Evolutionary conservation across 371 early-diverging fungal species (phyloP), one percentile per base, ranked within the genome.

Genomic region (Mucor irregularis): DNA sequence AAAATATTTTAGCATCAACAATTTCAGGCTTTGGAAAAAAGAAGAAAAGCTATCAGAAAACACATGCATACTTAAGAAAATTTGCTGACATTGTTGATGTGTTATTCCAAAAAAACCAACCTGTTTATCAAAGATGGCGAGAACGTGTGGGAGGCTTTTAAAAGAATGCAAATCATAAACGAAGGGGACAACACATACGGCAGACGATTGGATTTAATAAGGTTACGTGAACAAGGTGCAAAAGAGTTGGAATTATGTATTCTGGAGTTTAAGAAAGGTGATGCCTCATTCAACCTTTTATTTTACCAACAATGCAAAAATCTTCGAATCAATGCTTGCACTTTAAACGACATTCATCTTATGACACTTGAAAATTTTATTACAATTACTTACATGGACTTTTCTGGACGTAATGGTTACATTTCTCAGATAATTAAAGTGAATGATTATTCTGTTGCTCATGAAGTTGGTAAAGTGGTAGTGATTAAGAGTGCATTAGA

Each of bases 111-210:
- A 28, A 46, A 56, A 17, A 56, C 56, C 21, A 37, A 29, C 19
- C 38, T 56, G 46, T 30, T 39, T 47, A 47, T 47, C 48, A 56
- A 56, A 47, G 56, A 56, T 11, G 48, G 56, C 3, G 56, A 56
- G 37, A 38, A 47, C 16, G 39, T 56, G 10, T 56, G 48, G 28
- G 47, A 38, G 30, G 47, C 56, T 11, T 29, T 48, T 28, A 56
- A 34, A 21, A 37, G 48, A 39, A 56, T 56, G 56, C 56, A 56
- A 37, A 56, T 56, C n/a, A 45, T 54, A 4, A 44, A 54, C 37
- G 45, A 54, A 26, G 44, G 37, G 10, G 54, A 45, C 25, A 19
- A 45, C 17, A 54, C 37, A 33, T 45, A 30, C 45, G 54, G 54
- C 16, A 35, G 46, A 45, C 25, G 48, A 30, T 39, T 56, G 40